Evolutionary conservation across 768 basidiomycete genomes (phyloP).

Genomic region (Naganishia kalamii): DNA sequence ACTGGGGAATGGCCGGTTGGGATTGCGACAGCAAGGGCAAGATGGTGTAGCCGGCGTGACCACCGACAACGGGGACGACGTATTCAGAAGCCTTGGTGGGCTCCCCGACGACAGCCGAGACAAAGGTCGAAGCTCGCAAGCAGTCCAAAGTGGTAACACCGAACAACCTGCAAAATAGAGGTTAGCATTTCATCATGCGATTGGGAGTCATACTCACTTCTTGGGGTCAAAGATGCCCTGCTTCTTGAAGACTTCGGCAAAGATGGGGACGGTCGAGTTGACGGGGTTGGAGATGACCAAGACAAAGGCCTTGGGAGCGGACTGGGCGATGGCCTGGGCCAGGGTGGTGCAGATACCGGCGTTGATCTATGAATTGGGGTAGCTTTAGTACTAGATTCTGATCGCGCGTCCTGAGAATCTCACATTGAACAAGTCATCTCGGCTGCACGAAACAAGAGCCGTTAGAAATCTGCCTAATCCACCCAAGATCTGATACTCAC

Average conservation of each 20-base stretch:
- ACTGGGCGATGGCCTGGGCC: slow-evolving; percentile 77
- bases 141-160: slow-evolving; percentile 98
- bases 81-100: slow-evolving; percentile 53
- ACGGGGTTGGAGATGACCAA: slow-evolving; percentile 99
- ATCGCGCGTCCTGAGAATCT: neutral
- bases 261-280: slow-evolving; percentile 97
- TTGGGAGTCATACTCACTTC: slow-evolving; percentile 53
- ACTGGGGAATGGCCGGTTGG: slow-evolving; percentile 52
- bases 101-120: slow-evolving; percentile 58
- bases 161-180: slow-evolving; percentile 60
- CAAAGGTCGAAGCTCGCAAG: slow-evolving; percentile 94
- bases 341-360: slow-evolving; percentile 92
- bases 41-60: slow-evolving; percentile 90
- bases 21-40: slow-evolving; percentile 90
- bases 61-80: slow-evolving; percentile 84
- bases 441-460: slow-evolving; percentile 22
- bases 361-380: slow-evolving; percentile 64
- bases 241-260: slow-evolving; percentile 90
- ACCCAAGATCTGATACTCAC: slow-evolving; percentile 30
- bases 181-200: neutral
- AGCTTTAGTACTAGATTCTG: neutral
- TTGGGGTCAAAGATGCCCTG: slow-evolving; percentile 84
- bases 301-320: slow-evolving; percentile 80
- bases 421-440: slow-evolving; percentile 40
- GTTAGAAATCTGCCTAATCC: neutral